Evolutionary conservation across 2,329 filamentous ascomycete genomes (phyloP).

Genomic region (Colletotrichum higginsianum): DNA sequence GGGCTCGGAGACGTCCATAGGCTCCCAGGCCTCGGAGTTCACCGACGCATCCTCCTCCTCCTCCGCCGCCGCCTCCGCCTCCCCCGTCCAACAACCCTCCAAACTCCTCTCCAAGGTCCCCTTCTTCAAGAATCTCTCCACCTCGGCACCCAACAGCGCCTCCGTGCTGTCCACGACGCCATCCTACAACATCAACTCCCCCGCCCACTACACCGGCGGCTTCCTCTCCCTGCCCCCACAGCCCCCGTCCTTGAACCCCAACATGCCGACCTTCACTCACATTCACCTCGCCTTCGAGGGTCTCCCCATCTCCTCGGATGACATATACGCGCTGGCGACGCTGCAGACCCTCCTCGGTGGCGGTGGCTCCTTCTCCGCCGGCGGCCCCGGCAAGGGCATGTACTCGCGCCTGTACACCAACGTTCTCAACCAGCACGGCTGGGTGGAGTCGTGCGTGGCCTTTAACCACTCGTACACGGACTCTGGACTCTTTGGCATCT

Average conservation of each 20-base stretch:
- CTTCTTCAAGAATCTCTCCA: constrained; percentile 91
- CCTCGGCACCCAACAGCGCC: constrained; percentile 76
- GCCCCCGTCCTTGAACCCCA: constrained; percentile 82
- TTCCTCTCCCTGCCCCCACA: constrained; percentile 89
- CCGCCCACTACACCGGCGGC: constrained; percentile 92
- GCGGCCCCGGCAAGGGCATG: constrained; percentile 98
- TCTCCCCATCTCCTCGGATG: constrained; percentile 87
- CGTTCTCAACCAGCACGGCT: constrained; percentile 96
- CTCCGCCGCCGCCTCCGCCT: constrained; percentile 48
- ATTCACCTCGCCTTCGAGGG: constrained; percentile 98
- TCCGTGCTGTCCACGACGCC: constrained; percentile 65
- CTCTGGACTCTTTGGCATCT: constrained; percentile 94
- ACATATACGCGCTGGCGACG: constrained; percentile 96
- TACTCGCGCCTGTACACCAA: constrained; percentile 98
- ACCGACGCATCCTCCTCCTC: constrained; percentile 53
- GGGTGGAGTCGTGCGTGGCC: constrained; percentile 95
- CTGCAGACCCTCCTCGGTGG: constrained; percentile 96
- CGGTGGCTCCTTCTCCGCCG: constrained; percentile 95
- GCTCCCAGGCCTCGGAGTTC: constrained; percentile 54
- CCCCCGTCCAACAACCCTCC: constrained; percentile 65
- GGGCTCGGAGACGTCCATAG: constrained; percentile 71
- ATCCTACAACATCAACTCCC: constrained; percentile 70
- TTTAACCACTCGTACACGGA: constrained; percentile 99
- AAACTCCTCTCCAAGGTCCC: constrained; percentile 86
- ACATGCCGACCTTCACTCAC: constrained; percentile 86